Base-by-base conservation (phyloP, 371 early-diverging fungal genomes). In the Rhizopus stolonifer region DNA sequence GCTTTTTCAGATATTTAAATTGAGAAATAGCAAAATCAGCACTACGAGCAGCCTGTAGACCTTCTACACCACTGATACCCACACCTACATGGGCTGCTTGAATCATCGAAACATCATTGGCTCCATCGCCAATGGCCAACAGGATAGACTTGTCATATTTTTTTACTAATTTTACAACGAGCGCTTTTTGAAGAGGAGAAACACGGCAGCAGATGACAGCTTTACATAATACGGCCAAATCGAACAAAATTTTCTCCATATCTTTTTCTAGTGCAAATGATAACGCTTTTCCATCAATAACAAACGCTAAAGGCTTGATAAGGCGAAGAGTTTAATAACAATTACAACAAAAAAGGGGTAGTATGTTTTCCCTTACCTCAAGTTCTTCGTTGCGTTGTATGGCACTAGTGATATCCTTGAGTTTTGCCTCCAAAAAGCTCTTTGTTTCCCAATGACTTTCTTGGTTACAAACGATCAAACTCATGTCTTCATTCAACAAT, bases 31-130 rank as follows among this genome's bases (percentile, higher is more conserved):
- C 91, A 69, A 95, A 97, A 77, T 99, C 99, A 0, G 97, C 89
- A 53, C 94, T 87, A 26, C 98, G 87, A 17, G 96, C 91, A 7
- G 99, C 99, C 59, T 96, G 98, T 15, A 95, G 81, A 36, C 99
- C 99, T 69, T 99, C 99, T 53, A 91, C 85, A 44, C 99, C 99
- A 52, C 89, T 90, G 57, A 99, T 98, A 52, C 99, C 99, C 18
- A 99, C 86, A 56, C 91, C 91, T 0, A 99, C 95, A 65, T 98
- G 94, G 5, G 99, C 95, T 18, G 93, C 93, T 72, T 94, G 92
- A 55, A 99, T 91, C 99, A 99, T 99, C 21, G 90, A 85, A 4
- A 99, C 96, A 70, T 99, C 99, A 66, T 99, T 99, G 32, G 98
- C 98, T 43, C 99, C 99, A 71, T 99, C 99, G 36, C 99, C 98